These are phyloP conservation scores for Tetradesmus obliquus DNA, from an alignment of 139 green algal species.

Conservation along the genomic window DNA sequence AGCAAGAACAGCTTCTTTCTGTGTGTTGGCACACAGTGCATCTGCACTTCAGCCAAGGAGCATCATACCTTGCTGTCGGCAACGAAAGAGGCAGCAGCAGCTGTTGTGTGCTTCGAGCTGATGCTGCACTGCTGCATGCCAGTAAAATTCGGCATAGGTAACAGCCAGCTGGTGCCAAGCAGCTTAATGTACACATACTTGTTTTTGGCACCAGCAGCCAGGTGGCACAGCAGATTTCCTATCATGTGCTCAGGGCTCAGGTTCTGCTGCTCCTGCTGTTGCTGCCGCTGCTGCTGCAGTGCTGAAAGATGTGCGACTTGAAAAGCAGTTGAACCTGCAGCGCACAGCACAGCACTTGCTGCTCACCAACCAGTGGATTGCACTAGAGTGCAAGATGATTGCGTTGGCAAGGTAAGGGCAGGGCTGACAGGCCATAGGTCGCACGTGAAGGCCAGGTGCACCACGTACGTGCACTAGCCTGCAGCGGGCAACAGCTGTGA, in stretches of 20 bases:
- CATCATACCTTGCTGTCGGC: too few relatives aligned
- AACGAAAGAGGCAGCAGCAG: too few relatives aligned
- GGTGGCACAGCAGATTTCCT: not conserved
- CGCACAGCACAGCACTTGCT: constrained; percentile 26
- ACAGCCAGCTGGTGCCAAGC: too few relatives aligned
- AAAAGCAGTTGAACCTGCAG: constrained; percentile 23
- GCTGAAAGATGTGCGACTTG: constrained; percentile 9
- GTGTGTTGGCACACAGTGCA: not conserved
- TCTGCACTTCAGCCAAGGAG: too few relatives aligned
- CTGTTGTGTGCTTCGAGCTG: too few relatives aligned
- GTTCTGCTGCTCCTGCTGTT: not conserved
- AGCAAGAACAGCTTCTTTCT: not conserved
- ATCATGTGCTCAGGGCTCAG: not conserved
- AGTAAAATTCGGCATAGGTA: too few relatives aligned
- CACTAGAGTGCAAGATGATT: constrained; percentile 8
- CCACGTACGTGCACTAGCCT: not conserved
- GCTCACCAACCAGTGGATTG: constrained; percentile 21
- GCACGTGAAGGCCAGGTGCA: too few relatives aligned
- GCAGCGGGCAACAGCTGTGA: too few relatives aligned
- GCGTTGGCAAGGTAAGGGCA: not conserved
- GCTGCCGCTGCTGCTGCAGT: not conserved
- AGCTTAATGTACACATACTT: too few relatives aligned
- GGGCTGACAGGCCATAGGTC: too few relatives aligned
- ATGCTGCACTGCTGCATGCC: too few relatives aligned
- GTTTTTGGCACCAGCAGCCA: not conserved